A percentile compares a stretch with the other conserved stretches of the same genome.
Evolutionary conservation across 2,329 filamentous ascomycete genomes (phyloP).

Genomic region (Kalmusia sp.): DNA sequence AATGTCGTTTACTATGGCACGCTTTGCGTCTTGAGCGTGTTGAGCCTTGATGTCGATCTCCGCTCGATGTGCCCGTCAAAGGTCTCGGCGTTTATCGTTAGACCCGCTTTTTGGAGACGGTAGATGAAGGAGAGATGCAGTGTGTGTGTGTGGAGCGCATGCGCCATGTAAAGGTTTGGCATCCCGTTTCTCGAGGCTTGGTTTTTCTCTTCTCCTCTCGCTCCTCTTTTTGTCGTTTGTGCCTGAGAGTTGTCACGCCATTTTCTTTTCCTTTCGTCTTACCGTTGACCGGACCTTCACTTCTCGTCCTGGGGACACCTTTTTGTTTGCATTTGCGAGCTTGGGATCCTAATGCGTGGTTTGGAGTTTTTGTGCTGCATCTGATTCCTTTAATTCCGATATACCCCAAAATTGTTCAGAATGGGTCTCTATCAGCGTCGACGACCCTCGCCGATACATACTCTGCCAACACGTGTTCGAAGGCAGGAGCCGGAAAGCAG

Average conservation of each 20-base stretch:
- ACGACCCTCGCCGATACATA: conserved; percentile 34
- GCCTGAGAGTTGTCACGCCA: conserved; percentile 26
- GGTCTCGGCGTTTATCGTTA: conserved; percentile 11
- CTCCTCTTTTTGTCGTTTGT: conserved; percentile 25
- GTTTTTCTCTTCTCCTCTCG: conserved; percentile 18
- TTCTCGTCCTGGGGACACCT: conserved; percentile 39
- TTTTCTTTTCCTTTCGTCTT: conserved; percentile 19
- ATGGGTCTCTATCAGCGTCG: conserved; percentile 39
- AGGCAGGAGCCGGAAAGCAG: conserved; percentile 23
- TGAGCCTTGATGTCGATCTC: conserved; percentile 20
- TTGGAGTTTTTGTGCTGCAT: not conserved
- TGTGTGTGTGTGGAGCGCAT: conserved; percentile 19
- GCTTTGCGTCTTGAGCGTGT: conserved; percentile 3
- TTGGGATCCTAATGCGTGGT: not conserved
- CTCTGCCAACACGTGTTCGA: conserved; percentile 21
- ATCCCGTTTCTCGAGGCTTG: conserved; percentile 26
- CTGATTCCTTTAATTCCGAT: conserved; percentile 16
- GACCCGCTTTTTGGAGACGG: conserved; percentile 30
- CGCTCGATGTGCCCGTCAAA: conserved; percentile 13
- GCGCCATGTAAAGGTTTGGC: conserved; percentile 39
- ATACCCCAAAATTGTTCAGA: conserved; percentile 1
- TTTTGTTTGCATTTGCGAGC: conserved; percentile 9
- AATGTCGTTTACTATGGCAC: not conserved
- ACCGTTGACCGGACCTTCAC: conserved; percentile 43
- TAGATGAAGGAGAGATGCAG: conserved; percentile 27